Conservation (phyloP, 2,329 filamentous ascomycete genomes). For the Chaetomium globosum region DNA sequence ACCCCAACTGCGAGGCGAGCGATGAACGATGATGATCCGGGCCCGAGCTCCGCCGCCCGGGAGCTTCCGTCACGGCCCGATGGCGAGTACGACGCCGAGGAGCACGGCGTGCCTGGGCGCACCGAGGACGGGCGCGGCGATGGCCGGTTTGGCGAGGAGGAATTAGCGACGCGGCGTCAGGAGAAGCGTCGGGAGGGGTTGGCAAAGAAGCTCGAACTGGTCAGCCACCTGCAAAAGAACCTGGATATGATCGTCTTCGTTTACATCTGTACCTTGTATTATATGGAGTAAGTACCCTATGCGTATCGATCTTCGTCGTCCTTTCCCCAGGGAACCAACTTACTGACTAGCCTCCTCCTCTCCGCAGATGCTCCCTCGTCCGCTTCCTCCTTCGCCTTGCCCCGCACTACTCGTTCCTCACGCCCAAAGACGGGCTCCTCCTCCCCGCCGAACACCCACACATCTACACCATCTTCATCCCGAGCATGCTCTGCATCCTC, state of each 20-base stretch:
- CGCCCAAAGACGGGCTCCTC: constrained; percentile 62
- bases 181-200: constrained; percentile 43
- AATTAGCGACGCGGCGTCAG: constrained; percentile 28
- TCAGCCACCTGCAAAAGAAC: constrained; percentile 61
- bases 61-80: constrained; percentile 31
- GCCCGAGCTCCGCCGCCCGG: constrained; percentile 47
- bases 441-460: constrained; percentile 60
- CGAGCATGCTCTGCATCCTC: constrained; percentile 63
- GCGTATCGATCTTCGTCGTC: not conserved
- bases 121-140: constrained; percentile 21
- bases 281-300: constrained; percentile 61
- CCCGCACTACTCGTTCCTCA: constrained; percentile 65
- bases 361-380: constrained; percentile 64
- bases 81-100: constrained; percentile 18
- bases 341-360: not conserved
- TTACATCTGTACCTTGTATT: constrained; percentile 67
- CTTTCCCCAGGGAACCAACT: not conserved
- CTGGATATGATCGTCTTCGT: constrained; percentile 66
- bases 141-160: constrained; percentile 27
- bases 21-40: constrained; percentile 53
- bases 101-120: constrained; percentile 15
- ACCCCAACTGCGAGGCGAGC: constrained; percentile 40
- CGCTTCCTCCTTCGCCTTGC: constrained; percentile 61
- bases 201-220: constrained; percentile 61
- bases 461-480: constrained; percentile 59